A percentile compares a stretch with the other conserved stretches of the same genome.
Conservation (phyloP, 2,329 filamentous ascomycete species). For the Tricladium varicosporioides region DNA sequence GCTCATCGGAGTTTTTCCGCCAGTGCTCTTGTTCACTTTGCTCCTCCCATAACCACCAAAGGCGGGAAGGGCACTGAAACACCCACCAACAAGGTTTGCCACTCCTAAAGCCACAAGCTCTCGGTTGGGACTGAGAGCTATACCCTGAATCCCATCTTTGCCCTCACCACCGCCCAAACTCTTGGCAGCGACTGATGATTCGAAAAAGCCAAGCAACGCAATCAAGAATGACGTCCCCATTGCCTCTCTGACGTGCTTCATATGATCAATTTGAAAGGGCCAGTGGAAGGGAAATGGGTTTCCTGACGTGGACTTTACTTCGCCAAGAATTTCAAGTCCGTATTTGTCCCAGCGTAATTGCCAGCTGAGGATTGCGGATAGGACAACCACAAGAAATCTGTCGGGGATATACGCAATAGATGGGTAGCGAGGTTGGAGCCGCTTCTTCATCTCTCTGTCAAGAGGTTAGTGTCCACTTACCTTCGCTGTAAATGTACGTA, state of each 20-base stretch:
- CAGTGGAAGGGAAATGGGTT: conserved; percentile 77
- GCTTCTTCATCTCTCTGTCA: conserved; percentile 73
- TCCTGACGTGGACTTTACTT: conserved; percentile 72
- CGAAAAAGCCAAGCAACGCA: conserved; percentile 94
- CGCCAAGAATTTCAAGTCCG: conserved; percentile 80
- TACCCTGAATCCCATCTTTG: conserved; percentile 68
- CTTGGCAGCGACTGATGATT: conserved; percentile 94
- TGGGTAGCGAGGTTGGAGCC: conserved; percentile 75
- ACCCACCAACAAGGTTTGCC: conserved; percentile 86
- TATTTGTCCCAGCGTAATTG: conserved; percentile 72
- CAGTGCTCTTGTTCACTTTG: conserved; percentile 91
- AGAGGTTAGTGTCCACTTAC: conserved; percentile 14
- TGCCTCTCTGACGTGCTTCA: conserved; percentile 79
- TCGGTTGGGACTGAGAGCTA: conserved; percentile 84
- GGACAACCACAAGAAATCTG: conserved; percentile 82
- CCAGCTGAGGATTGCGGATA: conserved; percentile 80
- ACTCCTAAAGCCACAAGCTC: conserved; percentile 90
- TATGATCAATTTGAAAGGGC: conserved; percentile 74
- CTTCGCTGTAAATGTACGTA: conserved; percentile 39
- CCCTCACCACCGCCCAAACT: conserved; percentile 64
- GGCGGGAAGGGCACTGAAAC: conserved; percentile 88
- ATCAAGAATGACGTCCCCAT: conserved; percentile 93
- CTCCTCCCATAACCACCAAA: conserved; percentile 96
- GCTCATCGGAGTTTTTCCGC: conserved; percentile 90
- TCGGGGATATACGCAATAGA: conserved; percentile 87